Base-by-base conservation (phyloP, 208 protist species). In the Acanthamoeba quina region DNA sequence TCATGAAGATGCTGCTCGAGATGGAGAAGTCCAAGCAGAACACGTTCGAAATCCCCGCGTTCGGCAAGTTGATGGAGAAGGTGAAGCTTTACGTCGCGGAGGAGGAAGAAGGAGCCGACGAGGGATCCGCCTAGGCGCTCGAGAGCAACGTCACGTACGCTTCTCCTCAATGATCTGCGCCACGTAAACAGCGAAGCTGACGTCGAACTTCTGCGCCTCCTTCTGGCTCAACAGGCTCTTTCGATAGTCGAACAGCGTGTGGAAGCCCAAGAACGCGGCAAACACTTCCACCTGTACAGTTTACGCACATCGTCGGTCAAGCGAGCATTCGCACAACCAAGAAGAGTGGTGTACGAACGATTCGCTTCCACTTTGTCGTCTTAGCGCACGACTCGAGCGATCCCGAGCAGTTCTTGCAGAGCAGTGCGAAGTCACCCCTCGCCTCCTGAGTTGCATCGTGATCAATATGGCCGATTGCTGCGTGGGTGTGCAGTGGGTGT, bases 381-480 rank as follows among this genome's bases (percentile, higher is more conserved):
- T 83, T 83, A 7, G 74, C 74, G 47, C 74, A 83, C 15, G 74
- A 83, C 11, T 49, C 74, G 7, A 83, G 47, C 10, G 74, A 83
- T 9, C 74, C 74, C 47, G 74, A 7, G 74, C 74, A 83, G 74
- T 83, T 83, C 74, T 83, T 83, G 47, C 74, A 83, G 29, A 83
- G 74, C 74, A 83, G 29, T 21, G 74, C 74, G 9, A 83, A 83
- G 74, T 83, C 74, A 29, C 74, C 74, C 0, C 44, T 19, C 21
- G 34, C 41, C 41, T 49, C 44, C 74, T 58, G 64, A 13, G 4
- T 3, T 72, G 64, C 29, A 19, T 10, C 21, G 15, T 56, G 52
- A 13, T 56, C 7, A 15, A 47, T 52, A 0, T 41, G 72, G 7
- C 29, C 6, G 24, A 70, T 26, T 11, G 34, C n/a, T 4, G 47